Evolutionary conservation across 768 basidiomycete species (phyloP), one percentile per base, ranked within the genome.

Genomic region (Russula griseocarnosa): DNA sequence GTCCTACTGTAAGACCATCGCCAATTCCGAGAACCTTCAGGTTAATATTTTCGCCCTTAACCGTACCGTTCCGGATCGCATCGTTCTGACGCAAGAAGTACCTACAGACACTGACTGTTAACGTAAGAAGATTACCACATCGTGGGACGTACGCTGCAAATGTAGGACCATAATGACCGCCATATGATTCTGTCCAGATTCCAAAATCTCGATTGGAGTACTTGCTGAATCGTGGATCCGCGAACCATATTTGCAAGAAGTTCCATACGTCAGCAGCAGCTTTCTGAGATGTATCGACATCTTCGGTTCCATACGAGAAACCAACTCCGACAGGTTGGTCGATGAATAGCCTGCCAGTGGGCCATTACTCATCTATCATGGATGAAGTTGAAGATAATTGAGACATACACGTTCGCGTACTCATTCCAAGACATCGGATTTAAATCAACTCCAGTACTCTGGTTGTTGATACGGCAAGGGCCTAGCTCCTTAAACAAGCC

Each of bases 401-500:
- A 54, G 18, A 55, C 65, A 18, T 60, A 73, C 74, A 85, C 71
- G 66, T 85, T 85, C 0, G 79, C 78, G 53, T 81, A 72, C 69
- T 79, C 81, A 71, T 83, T 84, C 84, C 84, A 86, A 0, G 84
- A 83, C 68, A 73, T 79, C 1, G 82, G 80, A 68, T 86, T 86
- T n/a, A 78, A 69, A 1, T 74, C 73, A 36, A 85, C 81, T 28
- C 75, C 71, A 3, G 74, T 76, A 34, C 93, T 92, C 1, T 85
- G 78, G 50, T 92, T 76, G 18, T 81, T 76, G 66, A 98, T 79
- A 34, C 75, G 76, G 75, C 96, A 98, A 0, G 96, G 94, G 0
- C 96, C 96, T n/a, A 96, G 86, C 72, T 98, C 94, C 69, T 96
- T 92, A 18, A 98, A 79, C 26, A 97, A 82, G 10, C 95, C 95